phyloP scores from a whole-genome alignment of 352 stramenopile genomes.

The Peronosclerospora sorghi region DNA sequence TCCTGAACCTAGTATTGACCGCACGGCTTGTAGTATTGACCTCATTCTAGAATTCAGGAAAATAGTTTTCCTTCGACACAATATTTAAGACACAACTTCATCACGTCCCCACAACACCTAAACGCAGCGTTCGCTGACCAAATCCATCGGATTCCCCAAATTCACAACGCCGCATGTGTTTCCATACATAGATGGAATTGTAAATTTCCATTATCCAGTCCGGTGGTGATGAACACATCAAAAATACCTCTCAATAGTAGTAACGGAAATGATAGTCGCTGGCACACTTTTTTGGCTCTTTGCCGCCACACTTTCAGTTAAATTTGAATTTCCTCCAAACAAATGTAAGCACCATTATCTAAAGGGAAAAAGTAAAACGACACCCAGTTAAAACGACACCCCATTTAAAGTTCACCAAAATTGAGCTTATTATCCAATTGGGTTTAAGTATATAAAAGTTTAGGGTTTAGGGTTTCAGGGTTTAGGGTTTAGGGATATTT shows the following conservation, averaged over 20 bases:
- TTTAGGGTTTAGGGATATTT: too few relatives aligned
- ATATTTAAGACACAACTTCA: not conserved
- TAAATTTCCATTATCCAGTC: constrained; percentile 19
- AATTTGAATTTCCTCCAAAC: too few relatives aligned
- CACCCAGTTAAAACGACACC: too few relatives aligned
- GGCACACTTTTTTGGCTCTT: too few relatives aligned
- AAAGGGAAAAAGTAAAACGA: too few relatives aligned
- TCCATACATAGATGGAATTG: constrained; percentile 76
- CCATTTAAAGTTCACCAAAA: too few relatives aligned
- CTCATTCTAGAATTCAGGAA: constrained; percentile 38
- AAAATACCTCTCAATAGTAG: not conserved
- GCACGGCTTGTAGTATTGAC: constrained; percentile 60
- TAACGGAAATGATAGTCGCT: too few relatives aligned
- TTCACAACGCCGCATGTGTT: constrained; percentile 54
- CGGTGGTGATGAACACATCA: not conserved
- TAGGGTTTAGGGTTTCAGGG: too few relatives aligned
- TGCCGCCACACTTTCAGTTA: too few relatives aligned
- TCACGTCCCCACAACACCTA: constrained; percentile 32
- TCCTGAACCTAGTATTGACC: constrained; percentile 48
- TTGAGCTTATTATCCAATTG: too few relatives aligned
- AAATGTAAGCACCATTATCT: too few relatives aligned
- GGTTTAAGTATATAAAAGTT: too few relatives aligned
- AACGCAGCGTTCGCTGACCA: constrained; percentile 52
- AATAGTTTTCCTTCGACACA: not conserved
- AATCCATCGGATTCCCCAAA: constrained; percentile 52